A percentile compares a stretch with the other conserved stretches of the same genome.
phyloP scores from a whole-genome alignment of 2,329 filamentous ascomycete genomes.

The Ophiostoma sp. region DNA sequence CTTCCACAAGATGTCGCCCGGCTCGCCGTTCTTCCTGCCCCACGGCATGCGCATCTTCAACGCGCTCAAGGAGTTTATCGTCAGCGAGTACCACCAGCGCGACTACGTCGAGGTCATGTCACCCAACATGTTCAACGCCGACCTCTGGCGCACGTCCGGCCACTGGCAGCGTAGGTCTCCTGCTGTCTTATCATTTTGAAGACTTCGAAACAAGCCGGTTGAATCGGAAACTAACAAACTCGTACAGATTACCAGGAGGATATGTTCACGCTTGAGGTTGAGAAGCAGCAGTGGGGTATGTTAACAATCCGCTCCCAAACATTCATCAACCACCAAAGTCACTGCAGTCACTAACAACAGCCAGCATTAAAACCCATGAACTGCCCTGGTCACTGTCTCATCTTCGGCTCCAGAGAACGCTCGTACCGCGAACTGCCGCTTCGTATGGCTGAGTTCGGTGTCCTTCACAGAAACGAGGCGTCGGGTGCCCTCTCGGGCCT shows the following conservation, averaged over 20 bases:
- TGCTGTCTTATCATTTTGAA: neutral
- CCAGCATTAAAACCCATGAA: conserved; percentile 71
- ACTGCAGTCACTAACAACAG: neutral
- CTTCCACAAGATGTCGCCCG: conserved; percentile 92
- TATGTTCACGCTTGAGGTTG: conserved; percentile 75
- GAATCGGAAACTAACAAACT: conserved; percentile 17
- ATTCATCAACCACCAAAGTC: neutral
- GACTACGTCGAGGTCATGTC: conserved; percentile 94
- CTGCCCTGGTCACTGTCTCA: conserved; percentile 82
- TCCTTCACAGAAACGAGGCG: conserved; percentile 82
- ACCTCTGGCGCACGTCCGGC: conserved; percentile 90
- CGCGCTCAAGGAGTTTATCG: conserved; percentile 66
- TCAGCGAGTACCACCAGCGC: conserved; percentile 86
- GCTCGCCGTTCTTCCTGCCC: conserved; percentile 87
- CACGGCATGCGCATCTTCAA: conserved; percentile 58
- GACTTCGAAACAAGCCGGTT: neutral
- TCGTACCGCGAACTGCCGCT: conserved; percentile 81
- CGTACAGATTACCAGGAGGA: conserved; percentile 75
- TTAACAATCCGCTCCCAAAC: neutral
- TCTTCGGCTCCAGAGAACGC: conserved; percentile 71
- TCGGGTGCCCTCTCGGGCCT: conserved; percentile 79
- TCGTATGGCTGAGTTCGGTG: conserved; percentile 83
- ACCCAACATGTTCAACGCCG: conserved; percentile 93
- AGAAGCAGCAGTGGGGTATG: conserved; percentile 62
- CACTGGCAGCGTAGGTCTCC: conserved; percentile 68